Evolutionary conservation across 169 alveolate species (phyloP).

Genomic region (Plasmodium vivax): DNA sequence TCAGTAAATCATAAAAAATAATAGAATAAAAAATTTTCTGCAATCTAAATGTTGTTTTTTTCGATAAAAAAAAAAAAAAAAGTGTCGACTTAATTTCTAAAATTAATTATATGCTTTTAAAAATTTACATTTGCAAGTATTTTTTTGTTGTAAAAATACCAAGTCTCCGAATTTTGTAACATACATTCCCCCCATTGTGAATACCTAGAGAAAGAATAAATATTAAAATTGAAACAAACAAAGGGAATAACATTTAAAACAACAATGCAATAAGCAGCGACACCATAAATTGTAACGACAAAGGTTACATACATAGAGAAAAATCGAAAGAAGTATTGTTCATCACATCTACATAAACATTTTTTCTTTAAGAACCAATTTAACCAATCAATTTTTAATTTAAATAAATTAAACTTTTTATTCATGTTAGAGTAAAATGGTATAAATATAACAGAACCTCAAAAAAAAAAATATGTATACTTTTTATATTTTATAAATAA

Average conservation of each 20-base stretch:
- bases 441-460: background rate
- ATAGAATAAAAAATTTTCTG: too few species aligned
- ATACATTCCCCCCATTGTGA: background rate
- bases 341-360: background rate
- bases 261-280: background rate
- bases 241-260: background rate
- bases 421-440: background rate
- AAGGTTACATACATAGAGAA: background rate
- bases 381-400: background rate
- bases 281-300: background rate
- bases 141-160: background rate
- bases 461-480: background rate
- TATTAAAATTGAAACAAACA: background rate
- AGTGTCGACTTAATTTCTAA: background rate
- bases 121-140: background rate
- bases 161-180: background rate
- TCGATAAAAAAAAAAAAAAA: background rate
- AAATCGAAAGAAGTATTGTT: too few species aligned
- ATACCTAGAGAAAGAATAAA: background rate
- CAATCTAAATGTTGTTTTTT: background rate
- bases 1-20: background rate
- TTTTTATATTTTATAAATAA: background rate
- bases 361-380: background rate
- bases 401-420: background rate
- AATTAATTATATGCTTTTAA: background rate